Evolutionary conservation across 768 basidiomycete species (phyloP), one percentile per base, ranked within the genome.

Genomic region (Hebeloma cylindrosporum): DNA sequence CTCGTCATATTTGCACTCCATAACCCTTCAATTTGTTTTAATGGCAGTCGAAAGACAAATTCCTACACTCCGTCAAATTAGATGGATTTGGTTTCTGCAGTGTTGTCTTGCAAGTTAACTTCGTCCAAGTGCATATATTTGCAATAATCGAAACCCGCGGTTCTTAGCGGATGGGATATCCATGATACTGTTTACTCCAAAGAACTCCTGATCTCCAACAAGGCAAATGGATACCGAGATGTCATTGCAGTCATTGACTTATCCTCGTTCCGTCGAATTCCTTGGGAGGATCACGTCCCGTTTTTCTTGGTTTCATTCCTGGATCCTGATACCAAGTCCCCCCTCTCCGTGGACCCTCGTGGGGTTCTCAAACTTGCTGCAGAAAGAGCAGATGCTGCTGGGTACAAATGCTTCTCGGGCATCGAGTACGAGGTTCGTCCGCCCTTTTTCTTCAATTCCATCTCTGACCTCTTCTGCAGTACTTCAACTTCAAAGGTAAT

Each of bases 71-170:
- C 0, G 88, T 75, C 6, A 78, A 83, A 38, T 78, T 83, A 1
- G 82, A 84, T 50, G 92, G 92, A 0, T 95, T 96, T 61, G 91
- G 92, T 4, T 96, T 94, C 69, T 95, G 91, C 69, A 90, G 87
- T 56, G 88, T 94, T 36, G 81, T 94, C 45, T 97, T 94, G 90
- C 88, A 48, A 56, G 85, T 71, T 20, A n/a, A n/a, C n/a, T 3
- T 2, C 10, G 14, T 13, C 17, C 18, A 21, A 27, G 37, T 43
- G 30, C 35, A 13, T 36, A 10, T 21, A 33, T 25, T 23, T 16
- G n/a, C 34, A 21, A 23, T 10, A 5, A 25, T 20, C 20, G 39
- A 28, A 11, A 10, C 21, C 36, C 25, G 29, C 54, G 32, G 43
- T 17, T 10, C 27, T 8, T 52, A 92, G 85, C 49, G 89, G 88